Percentiles rank a stretch among this genome's conserved stretches.
These are phyloP conservation scores for Penicillium canariense DNA, from an alignment of 495 filamentous ascomycete genomes.

Conservation along the genomic window DNA sequence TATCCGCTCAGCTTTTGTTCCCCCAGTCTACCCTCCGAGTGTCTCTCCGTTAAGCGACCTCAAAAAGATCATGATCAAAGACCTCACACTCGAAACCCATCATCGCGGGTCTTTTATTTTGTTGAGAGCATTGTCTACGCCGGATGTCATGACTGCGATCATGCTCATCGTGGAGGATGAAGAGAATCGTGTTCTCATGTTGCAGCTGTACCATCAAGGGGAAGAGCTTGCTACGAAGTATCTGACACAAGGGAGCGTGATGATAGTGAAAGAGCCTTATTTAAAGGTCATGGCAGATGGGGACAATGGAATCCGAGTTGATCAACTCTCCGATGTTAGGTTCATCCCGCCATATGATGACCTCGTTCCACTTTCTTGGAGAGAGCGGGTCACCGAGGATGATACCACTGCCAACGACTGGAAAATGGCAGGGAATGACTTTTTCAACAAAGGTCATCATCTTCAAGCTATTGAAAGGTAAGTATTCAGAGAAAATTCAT, in stretches of 20 bases:
- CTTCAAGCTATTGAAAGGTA: slow-evolving; percentile 27
- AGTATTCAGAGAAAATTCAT: background rate
- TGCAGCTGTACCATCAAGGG: slow-evolving; percentile 49
- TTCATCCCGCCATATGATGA: slow-evolving; percentile 30
- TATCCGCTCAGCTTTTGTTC: slow-evolving; percentile 22
- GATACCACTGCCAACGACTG: slow-evolving; percentile 27
- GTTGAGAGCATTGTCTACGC: slow-evolving; percentile 39
- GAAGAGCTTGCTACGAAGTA: slow-evolving; percentile 19
- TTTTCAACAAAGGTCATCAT: slow-evolving; percentile 21
- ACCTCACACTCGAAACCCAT: slow-evolving; percentile 49
- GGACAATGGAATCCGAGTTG: slow-evolving; percentile 45
- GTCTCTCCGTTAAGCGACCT: slow-evolving; percentile 13
- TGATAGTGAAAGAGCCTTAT: slow-evolving; percentile 55
- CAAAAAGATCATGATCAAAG: slow-evolving; percentile 24
- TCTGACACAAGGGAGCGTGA: slow-evolving; percentile 30
- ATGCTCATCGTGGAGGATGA: slow-evolving; percentile 53
- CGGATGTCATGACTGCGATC: slow-evolving; percentile 40
- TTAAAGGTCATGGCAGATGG: slow-evolving; percentile 39
- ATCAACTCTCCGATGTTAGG: slow-evolving; percentile 51
- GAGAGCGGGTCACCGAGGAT: slow-evolving; percentile 16
- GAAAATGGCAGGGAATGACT: slow-evolving; percentile 43
- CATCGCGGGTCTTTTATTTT: slow-evolving; percentile 47
- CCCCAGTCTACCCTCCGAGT: slow-evolving; percentile 25
- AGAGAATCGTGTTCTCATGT: slow-evolving; percentile 38
- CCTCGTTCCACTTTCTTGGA: slow-evolving; percentile 36